Evolutionary conservation across 345 rosid genomes (phyloP).

Genomic region (Lepidium sativum): DNA sequence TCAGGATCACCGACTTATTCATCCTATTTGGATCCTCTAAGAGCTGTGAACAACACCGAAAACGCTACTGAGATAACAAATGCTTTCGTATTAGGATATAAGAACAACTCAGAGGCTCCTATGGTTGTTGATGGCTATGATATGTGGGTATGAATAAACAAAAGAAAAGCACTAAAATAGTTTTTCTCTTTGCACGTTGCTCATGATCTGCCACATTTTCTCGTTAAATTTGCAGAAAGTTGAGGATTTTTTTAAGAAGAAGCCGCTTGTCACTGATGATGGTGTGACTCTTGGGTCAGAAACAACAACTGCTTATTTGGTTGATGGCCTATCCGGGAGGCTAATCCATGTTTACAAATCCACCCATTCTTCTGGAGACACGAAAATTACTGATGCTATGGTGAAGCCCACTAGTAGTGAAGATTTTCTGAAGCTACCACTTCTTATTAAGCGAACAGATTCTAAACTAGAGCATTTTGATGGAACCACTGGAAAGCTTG

Average conservation of each 20-base stretch:
- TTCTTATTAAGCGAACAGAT: slow-evolving; percentile 75
- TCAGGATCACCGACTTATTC: slow-evolving; percentile 66
- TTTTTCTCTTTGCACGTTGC: neutral
- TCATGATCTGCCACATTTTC: neutral
- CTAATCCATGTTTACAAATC: slow-evolving; percentile 44
- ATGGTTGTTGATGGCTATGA: slow-evolving; percentile 3
- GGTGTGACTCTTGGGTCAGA: slow-evolving; percentile 71
- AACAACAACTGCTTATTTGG: slow-evolving; percentile 57
- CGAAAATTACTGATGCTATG: slow-evolving; percentile 26
- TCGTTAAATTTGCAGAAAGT: slow-evolving; percentile 32
- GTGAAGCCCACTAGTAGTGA: slow-evolving; percentile 28
- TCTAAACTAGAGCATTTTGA: slow-evolving; percentile 53
- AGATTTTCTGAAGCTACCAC: slow-evolving; percentile 27
- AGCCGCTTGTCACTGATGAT: slow-evolving; percentile 58
- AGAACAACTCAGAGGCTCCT: slow-evolving; percentile 29
- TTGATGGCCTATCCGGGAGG: slow-evolving; percentile 64
- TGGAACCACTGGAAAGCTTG: slow-evolving; percentile 42
- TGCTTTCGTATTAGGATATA: slow-evolving; percentile 45
- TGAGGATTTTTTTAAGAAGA: slow-evolving; percentile 50
- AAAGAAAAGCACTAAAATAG: neutral
- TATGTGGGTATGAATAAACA: slow-evolving; percentile 11
- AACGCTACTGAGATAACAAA: slow-evolving; percentile 29
- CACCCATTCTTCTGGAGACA: slow-evolving; percentile 33
- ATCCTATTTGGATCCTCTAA: slow-evolving; percentile 53
- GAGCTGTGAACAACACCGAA: slow-evolving; percentile 28